A percentile compares a stretch with the other conserved stretches of the same genome.
Conservation (phyloP, 257 asterid genomes). For the Solanum pimpinellifolium region DNA sequence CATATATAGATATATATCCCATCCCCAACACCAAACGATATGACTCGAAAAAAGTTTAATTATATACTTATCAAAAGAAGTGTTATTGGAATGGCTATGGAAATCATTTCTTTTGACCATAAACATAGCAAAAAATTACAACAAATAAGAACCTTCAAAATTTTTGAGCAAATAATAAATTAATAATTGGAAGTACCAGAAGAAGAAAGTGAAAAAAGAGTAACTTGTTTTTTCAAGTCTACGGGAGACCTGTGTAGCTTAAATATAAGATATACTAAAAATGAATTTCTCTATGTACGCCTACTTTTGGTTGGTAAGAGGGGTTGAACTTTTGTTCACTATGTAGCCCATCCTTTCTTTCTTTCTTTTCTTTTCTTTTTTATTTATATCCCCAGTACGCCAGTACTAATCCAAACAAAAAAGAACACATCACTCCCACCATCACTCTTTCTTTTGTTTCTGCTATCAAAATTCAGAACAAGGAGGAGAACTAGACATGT, state of each 20-base stretch:
- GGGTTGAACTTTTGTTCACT: not conserved
- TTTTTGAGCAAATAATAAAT: not conserved
- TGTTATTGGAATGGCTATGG: not conserved
- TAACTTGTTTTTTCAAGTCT: not conserved
- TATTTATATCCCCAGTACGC: not conserved
- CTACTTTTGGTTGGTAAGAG: not conserved
- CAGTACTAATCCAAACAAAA: not conserved
- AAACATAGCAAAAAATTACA: not conserved
- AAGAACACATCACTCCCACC: not conserved
- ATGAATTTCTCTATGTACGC: not conserved
- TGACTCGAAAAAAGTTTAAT: not conserved
- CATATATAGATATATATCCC: too few species aligned
- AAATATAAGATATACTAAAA: not conserved
- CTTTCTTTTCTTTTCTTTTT: not conserved
- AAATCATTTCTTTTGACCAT: not conserved
- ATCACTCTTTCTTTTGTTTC: not conserved
- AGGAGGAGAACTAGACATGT: not conserved
- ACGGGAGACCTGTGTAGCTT: not conserved
- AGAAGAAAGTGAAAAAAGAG: not conserved
- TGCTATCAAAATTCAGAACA: not conserved
- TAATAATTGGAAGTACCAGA: not conserved
- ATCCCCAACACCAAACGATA: not conserved
- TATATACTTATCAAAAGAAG: not conserved
- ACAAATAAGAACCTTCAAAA: not conserved
- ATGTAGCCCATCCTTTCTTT: not conserved